Evolutionary conservation across 2,329 filamentous ascomycete genomes (phyloP).

Genomic region (Fusarium lateritium): DNA sequence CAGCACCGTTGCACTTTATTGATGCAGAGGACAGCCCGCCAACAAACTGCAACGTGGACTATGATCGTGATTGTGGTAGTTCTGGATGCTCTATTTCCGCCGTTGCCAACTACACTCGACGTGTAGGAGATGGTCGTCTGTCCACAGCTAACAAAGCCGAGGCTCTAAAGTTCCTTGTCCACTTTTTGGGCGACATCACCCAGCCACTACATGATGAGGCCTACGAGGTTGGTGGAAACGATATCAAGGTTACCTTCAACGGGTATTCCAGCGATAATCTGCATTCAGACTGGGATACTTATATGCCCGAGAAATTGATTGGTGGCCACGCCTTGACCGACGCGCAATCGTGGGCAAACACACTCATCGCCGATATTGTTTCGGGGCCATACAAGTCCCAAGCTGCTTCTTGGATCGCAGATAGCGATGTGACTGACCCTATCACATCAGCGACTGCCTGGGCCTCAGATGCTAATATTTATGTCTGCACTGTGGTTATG

Average conservation of each 20-base stretch:
- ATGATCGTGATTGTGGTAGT: constrained; percentile 13
- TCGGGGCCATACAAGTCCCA: constrained; percentile 7
- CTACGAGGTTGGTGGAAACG: constrained; percentile 9
- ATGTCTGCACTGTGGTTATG: constrained; percentile 13
- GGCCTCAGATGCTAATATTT: constrained; percentile 10
- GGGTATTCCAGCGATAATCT: constrained; percentile 2
- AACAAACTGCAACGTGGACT: constrained; percentile 16
- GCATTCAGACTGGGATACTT: constrained; percentile 14
- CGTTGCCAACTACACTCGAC: constrained; percentile 9
- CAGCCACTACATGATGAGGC: constrained; percentile 12
- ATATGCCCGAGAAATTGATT: constrained; percentile 14
- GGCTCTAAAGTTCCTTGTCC: constrained; percentile 15
- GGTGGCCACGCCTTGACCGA: constrained; percentile 11
- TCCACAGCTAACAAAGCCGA: constrained; percentile 3
- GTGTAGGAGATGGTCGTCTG: constrained; percentile 10
- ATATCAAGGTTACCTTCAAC: constrained; percentile 13
- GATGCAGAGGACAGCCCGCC: constrained; percentile 16
- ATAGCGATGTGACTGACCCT: constrained; percentile 8
- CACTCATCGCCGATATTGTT: constrained; percentile 1
- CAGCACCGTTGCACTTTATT: constrained; percentile 8
- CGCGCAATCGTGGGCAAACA: constrained; percentile 14
- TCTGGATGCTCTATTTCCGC: constrained; percentile 18
- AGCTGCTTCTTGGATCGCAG: constrained; percentile 9
- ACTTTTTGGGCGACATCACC: constrained; percentile 6
- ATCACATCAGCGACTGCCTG: constrained; percentile 3